These are phyloP conservation scores for Yarrowia hollandica DNA, from an alignment of 805 yeast species.

Conservation along the genomic window DNA sequence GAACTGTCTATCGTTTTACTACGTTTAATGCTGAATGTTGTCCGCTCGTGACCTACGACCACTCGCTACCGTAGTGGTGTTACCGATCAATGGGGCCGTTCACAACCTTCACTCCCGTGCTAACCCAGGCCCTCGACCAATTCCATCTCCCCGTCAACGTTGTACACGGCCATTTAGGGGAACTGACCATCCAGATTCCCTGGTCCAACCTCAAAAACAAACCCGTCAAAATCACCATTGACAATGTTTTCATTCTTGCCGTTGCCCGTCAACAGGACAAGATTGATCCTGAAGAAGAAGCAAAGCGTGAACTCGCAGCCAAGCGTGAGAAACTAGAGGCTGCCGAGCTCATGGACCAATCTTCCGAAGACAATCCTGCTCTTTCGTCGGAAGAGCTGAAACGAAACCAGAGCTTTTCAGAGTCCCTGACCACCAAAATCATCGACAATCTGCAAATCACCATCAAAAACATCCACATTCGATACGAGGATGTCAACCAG, in stretches of 20 bases:
- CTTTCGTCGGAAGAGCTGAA: constrained; percentile 42
- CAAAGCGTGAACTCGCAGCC: constrained; percentile 61
- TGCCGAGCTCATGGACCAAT: constrained; percentile 54
- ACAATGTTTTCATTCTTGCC: constrained; percentile 82
- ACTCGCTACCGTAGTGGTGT: no score
- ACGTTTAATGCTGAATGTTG: no score
- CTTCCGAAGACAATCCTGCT: constrained; percentile 42
- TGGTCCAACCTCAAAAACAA: constrained; percentile 93
- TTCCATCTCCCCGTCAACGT: constrained; percentile 85
- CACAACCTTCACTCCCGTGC: no score
- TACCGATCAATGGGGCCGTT: no score
- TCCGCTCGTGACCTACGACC: background rate
- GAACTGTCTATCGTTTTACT: no score
- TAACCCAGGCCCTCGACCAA: constrained; percentile 66
- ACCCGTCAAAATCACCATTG: constrained; percentile 84
- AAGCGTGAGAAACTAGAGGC: constrained; percentile 68
- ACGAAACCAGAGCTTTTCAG: constrained; percentile 79
- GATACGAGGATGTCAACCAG: constrained; percentile 79
- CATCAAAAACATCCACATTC: constrained; percentile 83
- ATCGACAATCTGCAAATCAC: constrained; percentile 91
- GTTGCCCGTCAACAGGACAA: constrained; percentile 65
- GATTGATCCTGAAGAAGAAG: constrained; percentile 60
- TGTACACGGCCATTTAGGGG: constrained; percentile 85
- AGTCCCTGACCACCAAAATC: constrained; percentile 81
- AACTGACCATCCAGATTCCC: constrained; percentile 86